Base-by-base conservation (phyloP, 1,139 yeast species). In the Magnusiomyces suaveolens region DNA sequence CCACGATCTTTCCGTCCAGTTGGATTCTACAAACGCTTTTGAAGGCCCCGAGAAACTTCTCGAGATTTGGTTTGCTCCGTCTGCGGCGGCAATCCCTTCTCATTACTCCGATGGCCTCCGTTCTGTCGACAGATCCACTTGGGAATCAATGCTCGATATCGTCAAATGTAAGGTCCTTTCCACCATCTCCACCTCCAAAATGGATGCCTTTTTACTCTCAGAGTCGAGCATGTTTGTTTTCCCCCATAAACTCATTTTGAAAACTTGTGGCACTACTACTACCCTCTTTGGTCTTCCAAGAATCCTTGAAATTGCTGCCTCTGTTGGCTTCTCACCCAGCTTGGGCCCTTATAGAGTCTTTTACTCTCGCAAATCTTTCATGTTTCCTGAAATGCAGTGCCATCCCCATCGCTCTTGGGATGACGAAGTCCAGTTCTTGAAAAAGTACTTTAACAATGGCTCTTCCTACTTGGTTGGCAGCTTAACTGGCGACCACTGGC, bases 201-300 rank as follows among this genome's bases (percentile, higher is more conserved):
- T 89, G 75, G 96, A 89, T 66, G 90, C 97, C 10, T 92, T 87
- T 65, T 76, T 92, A 57, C 76, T 92, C 60, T 84, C 95, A 55
- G 98, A 92, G 71, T 86, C 95, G 48, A 86, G 96, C 21, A 73
- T 92, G 66, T 90, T 92, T 72, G 95, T 92, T 33, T 90, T 83
- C 66, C 83, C 87, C 33, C 92, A 89, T 70, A 89, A 87, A 69
- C 65, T 90, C 61, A 82, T 90, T 56, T 76, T 92, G 66, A 92
- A 92, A 71, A 92, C 98, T 16, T 92, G 98, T 69, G 98, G 98
- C 12, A 90, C 97, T 16, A 92, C 97, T 1, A 88, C 97, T 1
- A 84, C 96, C 1, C 76, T 92, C 59, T 80, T 83, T 36, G 92
- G 97, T 63, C 72, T 92, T 46, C 82, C 80, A 33, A 77, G 79